Percentiles rank a stretch among this genome's conserved stretches.
Conservation (phyloP, 2,329 filamentous ascomycete species). For the Trichoderma koningiopsis region DNA sequence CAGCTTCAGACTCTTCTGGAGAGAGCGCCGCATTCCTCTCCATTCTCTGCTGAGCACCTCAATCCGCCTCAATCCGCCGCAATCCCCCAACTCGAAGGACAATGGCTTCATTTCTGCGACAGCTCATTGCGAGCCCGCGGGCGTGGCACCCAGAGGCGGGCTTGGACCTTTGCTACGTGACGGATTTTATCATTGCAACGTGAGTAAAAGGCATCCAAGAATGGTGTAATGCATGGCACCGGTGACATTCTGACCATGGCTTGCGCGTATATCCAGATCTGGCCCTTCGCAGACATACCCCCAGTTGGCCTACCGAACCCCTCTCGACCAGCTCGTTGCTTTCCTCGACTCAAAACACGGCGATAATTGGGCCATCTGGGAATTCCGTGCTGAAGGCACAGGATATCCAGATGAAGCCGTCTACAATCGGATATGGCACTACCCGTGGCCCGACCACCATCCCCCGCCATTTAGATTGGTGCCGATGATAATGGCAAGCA, state of each 20-base stretch:
- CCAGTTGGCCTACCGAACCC: slow-evolving; percentile 90
- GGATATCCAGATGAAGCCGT: slow-evolving; percentile 93
- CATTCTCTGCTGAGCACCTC: neutral
- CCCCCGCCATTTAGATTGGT: slow-evolving; percentile 90
- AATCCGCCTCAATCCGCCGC: neutral
- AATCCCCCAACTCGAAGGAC: neutral
- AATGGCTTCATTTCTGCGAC: slow-evolving; percentile 75
- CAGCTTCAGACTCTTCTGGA: neutral
- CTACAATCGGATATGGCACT: slow-evolving; percentile 82
- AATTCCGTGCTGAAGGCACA: slow-evolving; percentile 94
- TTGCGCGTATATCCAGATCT: slow-evolving; percentile 61
- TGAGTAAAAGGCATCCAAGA: slow-evolving; percentile 37
- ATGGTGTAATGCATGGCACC: neutral
- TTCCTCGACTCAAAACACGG: slow-evolving; percentile 88
- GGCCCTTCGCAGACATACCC: slow-evolving; percentile 89
- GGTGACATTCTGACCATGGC: neutral
- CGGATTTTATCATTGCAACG: slow-evolving; percentile 71
- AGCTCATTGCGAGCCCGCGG: slow-evolving; percentile 88
- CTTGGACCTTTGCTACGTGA: slow-evolving; percentile 94
- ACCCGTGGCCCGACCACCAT: slow-evolving; percentile 96
- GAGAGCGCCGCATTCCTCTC: neutral
- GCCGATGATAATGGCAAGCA: slow-evolving; percentile 85
- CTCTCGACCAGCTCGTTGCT: slow-evolving; percentile 79
- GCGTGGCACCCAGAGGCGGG: slow-evolving; percentile 82
- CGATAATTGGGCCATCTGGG: slow-evolving; percentile 91